Evolutionary conservation across 148 eudicot species (phyloP).

Genomic region (Pouteria glomerata): DNA sequence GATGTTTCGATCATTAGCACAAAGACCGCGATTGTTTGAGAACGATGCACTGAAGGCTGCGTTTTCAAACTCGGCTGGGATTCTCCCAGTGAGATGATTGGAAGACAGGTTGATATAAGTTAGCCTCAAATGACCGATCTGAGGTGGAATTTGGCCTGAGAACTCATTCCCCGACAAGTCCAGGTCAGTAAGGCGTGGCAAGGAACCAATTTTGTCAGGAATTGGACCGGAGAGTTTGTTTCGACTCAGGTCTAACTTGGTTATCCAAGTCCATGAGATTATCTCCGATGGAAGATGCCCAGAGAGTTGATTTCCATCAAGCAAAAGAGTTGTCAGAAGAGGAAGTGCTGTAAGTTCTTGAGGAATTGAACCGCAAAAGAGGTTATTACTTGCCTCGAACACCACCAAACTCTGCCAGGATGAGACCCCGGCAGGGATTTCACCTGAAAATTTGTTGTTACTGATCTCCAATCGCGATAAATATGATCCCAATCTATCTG

Average conservation of each 20-base stretch:
- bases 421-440: conserved; percentile 1
- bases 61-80: background rate
- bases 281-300: background rate
- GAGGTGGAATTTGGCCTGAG: background rate
- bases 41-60: background rate
- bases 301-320: background rate
- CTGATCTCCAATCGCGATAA: background rate
- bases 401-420: background rate
- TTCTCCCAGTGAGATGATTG: conserved; percentile 1
- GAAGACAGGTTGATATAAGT: background rate
- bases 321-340: background rate
- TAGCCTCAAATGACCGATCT: background rate
- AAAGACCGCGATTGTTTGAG: background rate
- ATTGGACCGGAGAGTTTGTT: background rate
- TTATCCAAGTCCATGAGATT: background rate
- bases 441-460: background rate
- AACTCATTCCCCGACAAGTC: conserved; percentile 3
- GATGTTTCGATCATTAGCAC: background rate
- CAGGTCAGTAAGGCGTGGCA: background rate
- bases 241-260: background rate
- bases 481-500: background rate
- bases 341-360: conserved; percentile 3
- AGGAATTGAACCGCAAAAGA: background rate
- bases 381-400: background rate
- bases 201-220: background rate